phyloP scores from a whole-genome alignment of 1,284 basidiomycete species.

The Fomitopsis betulina region DNA sequence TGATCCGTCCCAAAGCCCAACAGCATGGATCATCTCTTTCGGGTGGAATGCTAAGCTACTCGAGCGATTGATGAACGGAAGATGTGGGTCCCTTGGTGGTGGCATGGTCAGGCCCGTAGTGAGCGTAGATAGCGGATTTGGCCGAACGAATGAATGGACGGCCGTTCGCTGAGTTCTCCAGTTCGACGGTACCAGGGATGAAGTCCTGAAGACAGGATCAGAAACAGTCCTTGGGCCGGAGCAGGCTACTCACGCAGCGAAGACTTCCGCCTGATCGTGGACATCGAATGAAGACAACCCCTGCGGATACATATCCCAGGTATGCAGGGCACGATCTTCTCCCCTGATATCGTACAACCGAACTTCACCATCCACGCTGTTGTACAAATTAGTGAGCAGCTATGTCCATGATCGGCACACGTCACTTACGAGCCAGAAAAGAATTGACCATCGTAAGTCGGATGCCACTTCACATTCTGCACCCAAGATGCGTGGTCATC shows the following conservation, averaged over 20 bases:
- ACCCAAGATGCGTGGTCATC: constrained; percentile 89
- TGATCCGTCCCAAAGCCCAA: constrained; percentile 69
- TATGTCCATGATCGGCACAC: background rate
- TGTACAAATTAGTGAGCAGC: background rate
- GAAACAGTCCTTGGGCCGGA: background rate
- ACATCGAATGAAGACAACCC: constrained; percentile 86
- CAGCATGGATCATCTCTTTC: constrained; percentile 73
- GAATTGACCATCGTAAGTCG: constrained; percentile 68
- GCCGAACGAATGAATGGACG: constrained; percentile 50
- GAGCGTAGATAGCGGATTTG: constrained; percentile 43
- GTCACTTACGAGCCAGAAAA: constrained; percentile 56
- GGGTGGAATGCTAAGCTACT: constrained; percentile 75
- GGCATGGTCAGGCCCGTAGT: constrained; percentile 49
- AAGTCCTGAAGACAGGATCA: constrained; percentile 40
- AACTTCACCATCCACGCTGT: constrained; percentile 86
- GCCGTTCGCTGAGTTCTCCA: constrained; percentile 62
- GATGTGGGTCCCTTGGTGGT: constrained; percentile 48
- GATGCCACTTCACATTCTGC: constrained; percentile 87
- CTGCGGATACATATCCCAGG: constrained; percentile 64
- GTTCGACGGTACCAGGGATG: constrained; percentile 50
- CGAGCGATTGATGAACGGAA: constrained; percentile 55
- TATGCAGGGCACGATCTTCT: constrained; percentile 55
- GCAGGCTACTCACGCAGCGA: constrained; percentile 69
- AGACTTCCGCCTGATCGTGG: constrained; percentile 82
- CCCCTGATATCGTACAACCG: constrained; percentile 90